Conservation (phyloP, 768 basidiomycete species). For the Boletus eberwhitei region DNA sequence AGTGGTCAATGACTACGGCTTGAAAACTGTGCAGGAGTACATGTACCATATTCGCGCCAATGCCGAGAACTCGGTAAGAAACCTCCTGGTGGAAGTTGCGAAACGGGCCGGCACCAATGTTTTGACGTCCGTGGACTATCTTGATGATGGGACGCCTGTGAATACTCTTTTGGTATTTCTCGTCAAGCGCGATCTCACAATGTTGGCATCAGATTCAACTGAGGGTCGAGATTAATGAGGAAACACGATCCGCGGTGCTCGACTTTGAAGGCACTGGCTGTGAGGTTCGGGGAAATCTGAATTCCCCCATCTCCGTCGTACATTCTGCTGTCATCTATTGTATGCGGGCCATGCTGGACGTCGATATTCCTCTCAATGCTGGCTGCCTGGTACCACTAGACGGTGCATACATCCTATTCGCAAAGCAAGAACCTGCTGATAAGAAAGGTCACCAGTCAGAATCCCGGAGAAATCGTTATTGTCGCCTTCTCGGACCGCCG, state of each 20-base stretch:
- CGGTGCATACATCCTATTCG: constrained; percentile 41
- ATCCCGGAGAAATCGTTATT: constrained; percentile 80
- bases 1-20: constrained; percentile 86
- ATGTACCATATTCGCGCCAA: constrained; percentile 90
- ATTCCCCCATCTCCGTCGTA: constrained; percentile 81
- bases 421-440: neutral
- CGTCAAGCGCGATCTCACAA: constrained; percentile 1
- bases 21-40: constrained; percentile 87
- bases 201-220: constrained; percentile 56
- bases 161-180: constrained; percentile 16
- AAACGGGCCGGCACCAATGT: constrained; percentile 62
- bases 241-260: constrained; percentile 72
- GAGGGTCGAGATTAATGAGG: constrained; percentile 70
- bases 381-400: constrained; percentile 88
- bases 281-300: constrained; percentile 82
- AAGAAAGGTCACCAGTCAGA: constrained; percentile 45
- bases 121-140: constrained; percentile 73
- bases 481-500: constrained; percentile 79
- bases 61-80: constrained; percentile 83
- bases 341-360: constrained; percentile 81
- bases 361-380: constrained; percentile 90
- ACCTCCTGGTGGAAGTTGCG: constrained; percentile 72
- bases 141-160: constrained; percentile 86
- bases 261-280: constrained; percentile 85
- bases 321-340: constrained; percentile 89